phyloP scores from a whole-genome alignment of 768 basidiomycete species.

The Pleurotus giganteus region DNA sequence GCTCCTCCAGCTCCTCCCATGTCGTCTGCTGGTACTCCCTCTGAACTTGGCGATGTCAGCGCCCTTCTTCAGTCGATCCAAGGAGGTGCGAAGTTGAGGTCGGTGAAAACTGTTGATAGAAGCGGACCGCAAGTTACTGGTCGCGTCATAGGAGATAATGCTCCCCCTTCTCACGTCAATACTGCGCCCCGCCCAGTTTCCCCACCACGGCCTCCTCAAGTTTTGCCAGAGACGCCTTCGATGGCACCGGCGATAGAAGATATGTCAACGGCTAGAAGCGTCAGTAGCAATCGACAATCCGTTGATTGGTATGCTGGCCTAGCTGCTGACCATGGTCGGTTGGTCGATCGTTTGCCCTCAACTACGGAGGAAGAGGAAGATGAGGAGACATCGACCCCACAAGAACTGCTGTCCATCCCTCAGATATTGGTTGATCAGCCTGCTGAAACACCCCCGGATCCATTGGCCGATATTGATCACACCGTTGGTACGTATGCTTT shows the following conservation, averaged over 20 bases:
- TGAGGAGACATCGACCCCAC: constrained; percentile 28
- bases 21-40: constrained; percentile 26
- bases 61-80: constrained; percentile 82
- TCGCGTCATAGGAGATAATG: constrained; percentile 71
- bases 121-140: constrained; percentile 71
- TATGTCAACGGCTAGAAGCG: constrained; percentile 15
- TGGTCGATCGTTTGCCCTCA: constrained; percentile 43
- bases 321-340: constrained; percentile 63
- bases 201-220: constrained; percentile 31
- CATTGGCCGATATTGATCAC: constrained; percentile 73
- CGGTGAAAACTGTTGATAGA: constrained; percentile 81
- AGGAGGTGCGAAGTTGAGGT: constrained; percentile 65
- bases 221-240: constrained; percentile 27
- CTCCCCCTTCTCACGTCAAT: constrained; percentile 69
- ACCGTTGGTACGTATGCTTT: constrained; percentile 44
- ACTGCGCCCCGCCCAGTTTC: constrained; percentile 40
- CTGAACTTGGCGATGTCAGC: constrained; percentile 47
- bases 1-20: constrained; percentile 30
- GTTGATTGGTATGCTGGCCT: constrained; percentile 92
- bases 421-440: constrained; percentile 56
- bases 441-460: constrained; percentile 41
- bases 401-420: constrained; percentile 36
- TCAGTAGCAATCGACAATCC: constrained; percentile 66
- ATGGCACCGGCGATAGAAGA: constrained; percentile 20
- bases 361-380: constrained; percentile 67